A percentile compares a stretch with the other conserved stretches of the same genome.
Evolutionary conservation across 495 filamentous ascomycete genomes (phyloP).

Genomic region (Lasiosphaeria miniovina): DNA sequence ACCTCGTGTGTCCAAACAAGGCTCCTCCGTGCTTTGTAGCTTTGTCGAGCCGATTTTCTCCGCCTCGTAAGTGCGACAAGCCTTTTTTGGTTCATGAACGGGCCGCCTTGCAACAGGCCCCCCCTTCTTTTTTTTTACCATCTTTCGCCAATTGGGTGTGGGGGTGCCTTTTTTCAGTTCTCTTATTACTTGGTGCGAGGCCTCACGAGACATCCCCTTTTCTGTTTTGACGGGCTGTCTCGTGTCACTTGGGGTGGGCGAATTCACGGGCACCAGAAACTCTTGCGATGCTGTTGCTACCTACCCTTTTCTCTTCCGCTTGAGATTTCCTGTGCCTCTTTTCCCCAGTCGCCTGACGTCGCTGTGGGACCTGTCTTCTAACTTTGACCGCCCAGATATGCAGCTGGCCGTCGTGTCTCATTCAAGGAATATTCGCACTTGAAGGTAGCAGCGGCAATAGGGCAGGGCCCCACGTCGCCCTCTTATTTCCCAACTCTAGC

Average conservation of each 20-base stretch:
- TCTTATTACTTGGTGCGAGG: too few species aligned
- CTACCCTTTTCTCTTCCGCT: neutral
- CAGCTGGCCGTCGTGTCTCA: slow-evolving; percentile 21
- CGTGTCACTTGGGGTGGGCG: too few species aligned
- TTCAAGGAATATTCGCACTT: too few species aligned
- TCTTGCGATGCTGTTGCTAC: neutral
- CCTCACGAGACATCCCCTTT: too few species aligned
- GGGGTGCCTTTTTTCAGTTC: too few species aligned
- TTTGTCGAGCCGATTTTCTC: neutral
- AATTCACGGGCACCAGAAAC: too few species aligned
- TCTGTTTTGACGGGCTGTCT: too few species aligned
- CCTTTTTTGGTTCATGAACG: slow-evolving; percentile 10
- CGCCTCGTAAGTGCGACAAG: slow-evolving; percentile 19
- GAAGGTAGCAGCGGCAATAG: too few species aligned
- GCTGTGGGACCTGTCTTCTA: slow-evolving; percentile 8
- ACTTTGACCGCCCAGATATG: slow-evolving; percentile 19
- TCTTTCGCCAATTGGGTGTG: too few species aligned
- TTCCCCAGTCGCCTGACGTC: neutral
- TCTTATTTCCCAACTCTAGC: neutral
- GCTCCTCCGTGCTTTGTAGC: too few species aligned
- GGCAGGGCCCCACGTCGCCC: too few species aligned
- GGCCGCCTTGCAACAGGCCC: neutral
- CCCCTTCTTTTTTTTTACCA: neutral
- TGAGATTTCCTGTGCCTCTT: neutral
- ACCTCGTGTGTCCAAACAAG: too few species aligned